phyloP scores from a whole-genome alignment of 768 basidiomycete genomes.

The Agaricus sinodeliciosus region DNA sequence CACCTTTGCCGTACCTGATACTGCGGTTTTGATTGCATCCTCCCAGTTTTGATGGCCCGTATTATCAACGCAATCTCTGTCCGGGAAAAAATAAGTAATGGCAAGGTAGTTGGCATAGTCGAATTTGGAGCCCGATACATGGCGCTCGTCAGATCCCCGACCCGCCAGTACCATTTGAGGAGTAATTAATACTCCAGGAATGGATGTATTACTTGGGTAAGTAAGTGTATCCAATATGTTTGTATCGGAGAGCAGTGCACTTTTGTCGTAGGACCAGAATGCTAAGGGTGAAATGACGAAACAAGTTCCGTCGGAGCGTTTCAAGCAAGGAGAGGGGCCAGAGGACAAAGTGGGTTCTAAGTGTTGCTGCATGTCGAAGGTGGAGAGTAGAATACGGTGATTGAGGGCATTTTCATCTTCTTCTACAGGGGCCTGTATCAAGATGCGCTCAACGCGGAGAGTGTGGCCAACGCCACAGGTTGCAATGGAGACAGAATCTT shows the following conservation, averaged over 20 bases:
- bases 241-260: slow-evolving; percentile 41
- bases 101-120: slow-evolving; percentile 68
- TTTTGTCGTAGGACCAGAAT: slow-evolving; percentile 68
- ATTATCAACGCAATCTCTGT: slow-evolving; percentile 60
- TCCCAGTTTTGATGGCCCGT: slow-evolving; percentile 61
- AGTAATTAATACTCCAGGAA: slow-evolving; percentile 60
- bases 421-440: slow-evolving; percentile 50
- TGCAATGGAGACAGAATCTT: slow-evolving; percentile 66
- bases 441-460: slow-evolving; percentile 70
- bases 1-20: slow-evolving; percentile 26
- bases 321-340: slow-evolving; percentile 46
- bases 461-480: slow-evolving; percentile 65
- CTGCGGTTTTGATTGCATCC: slow-evolving; percentile 38
- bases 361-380: slow-evolving; percentile 59
- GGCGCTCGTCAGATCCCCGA: slow-evolving; percentile 48
- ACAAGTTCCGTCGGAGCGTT: slow-evolving; percentile 46
- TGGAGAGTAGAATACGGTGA: slow-evolving; percentile 54
- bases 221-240: slow-evolving; percentile 58
- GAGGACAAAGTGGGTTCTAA: slow-evolving; percentile 34
- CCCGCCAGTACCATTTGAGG: slow-evolving; percentile 76
- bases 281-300: slow-evolving; percentile 67
- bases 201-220: slow-evolving; percentile 42
- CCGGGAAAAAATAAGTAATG: slow-evolving; percentile 78
- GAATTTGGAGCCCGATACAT: slow-evolving; percentile 37
- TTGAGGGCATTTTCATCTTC: slow-evolving; percentile 48